Percentiles rank a stretch among this genome's conserved stretches.
Evolutionary conservation across 2,329 filamentous ascomycete genomes (phyloP).

Genomic region (Didymellaceae sp.): DNA sequence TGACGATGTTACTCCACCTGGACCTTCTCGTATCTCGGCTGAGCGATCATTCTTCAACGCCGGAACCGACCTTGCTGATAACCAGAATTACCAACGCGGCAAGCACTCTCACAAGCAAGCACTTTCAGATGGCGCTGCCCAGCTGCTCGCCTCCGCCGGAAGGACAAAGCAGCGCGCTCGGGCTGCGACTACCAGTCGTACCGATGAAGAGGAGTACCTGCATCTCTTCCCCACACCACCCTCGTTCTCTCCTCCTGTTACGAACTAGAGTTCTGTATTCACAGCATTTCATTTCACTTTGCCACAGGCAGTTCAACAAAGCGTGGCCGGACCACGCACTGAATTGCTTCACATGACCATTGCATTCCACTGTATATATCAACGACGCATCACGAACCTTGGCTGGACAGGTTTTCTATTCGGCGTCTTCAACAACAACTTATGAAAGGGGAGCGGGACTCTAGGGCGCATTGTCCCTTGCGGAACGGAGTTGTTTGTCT

Average conservation of each 20-base stretch:
- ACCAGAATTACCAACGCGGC: constrained; percentile 28
- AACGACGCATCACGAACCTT: constrained; percentile 11
- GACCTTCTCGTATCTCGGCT: constrained; percentile 33
- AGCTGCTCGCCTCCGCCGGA: constrained; percentile 30
- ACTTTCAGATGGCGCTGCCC: constrained; percentile 43
- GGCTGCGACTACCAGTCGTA: constrained; percentile 37
- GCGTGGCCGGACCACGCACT: constrained; percentile 7
- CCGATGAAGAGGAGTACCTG: constrained; percentile 30
- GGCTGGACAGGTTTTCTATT: neutral
- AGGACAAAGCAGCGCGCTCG: constrained; percentile 28
- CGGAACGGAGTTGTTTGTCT: too few species aligned
- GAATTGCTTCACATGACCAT: neutral
- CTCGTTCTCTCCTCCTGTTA: constrained; percentile 19
- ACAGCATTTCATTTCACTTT: neutral
- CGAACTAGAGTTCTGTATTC: constrained; percentile 10
- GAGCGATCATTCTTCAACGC: constrained; percentile 42
- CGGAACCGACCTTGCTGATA: constrained; percentile 29
- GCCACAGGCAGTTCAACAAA: neutral
- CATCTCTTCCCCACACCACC: constrained; percentile 46
- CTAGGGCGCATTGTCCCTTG: too few species aligned
- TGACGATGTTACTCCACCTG: constrained; percentile 40
- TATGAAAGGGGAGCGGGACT: too few species aligned
- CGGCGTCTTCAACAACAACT: neutral
- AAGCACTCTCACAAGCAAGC: constrained; percentile 45
- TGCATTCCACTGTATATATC: constrained; percentile 17